Percentiles rank a stretch among this genome's conserved stretches.
phyloP scores from a whole-genome alignment of 176 grass and related monocot genomes.

The Raddia guianensis region DNA sequence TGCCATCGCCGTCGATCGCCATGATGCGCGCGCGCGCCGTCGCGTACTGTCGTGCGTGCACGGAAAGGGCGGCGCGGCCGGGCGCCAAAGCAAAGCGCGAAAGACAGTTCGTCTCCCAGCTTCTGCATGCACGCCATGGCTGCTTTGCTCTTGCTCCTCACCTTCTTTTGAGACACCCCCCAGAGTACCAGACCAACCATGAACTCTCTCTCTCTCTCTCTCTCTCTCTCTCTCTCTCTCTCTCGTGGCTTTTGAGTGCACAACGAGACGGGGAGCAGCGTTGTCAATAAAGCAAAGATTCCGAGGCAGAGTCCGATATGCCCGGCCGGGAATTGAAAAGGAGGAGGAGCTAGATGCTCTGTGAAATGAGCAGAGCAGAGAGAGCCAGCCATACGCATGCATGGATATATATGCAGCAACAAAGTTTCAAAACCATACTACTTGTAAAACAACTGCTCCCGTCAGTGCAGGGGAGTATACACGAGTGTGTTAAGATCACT shows the following conservation, averaged over 20 bases:
- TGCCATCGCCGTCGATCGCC: too few species aligned
- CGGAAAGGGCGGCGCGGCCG: neutral
- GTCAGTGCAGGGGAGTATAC: too few species aligned
- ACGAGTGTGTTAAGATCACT: too few species aligned
- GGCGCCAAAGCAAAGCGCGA: neutral
- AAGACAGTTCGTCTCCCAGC: slow-evolving; percentile 6
- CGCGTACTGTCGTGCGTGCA: neutral
- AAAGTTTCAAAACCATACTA: neutral
- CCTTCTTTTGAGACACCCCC: slow-evolving; percentile 6
- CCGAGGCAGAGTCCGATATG: neutral
- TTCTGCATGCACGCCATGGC: slow-evolving; percentile 18
- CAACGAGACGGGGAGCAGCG: slow-evolving; percentile 13
- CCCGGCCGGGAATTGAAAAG: neutral
- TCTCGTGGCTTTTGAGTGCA: slow-evolving; percentile 12
- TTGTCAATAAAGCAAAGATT: slow-evolving; percentile 57
- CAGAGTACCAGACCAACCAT: neutral
- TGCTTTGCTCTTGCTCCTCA: neutral
- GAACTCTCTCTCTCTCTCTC: neutral
- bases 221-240: neutral
- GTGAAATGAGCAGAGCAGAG: neutral
- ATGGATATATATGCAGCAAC: neutral
- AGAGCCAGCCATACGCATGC: neutral
- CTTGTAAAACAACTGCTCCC: too few species aligned
- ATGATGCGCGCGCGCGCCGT: neutral
- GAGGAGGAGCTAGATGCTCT: neutral